A percentile compares a stretch with the other conserved stretches of the same genome.
phyloP scores from a whole-genome alignment of 2,329 filamentous ascomycete species.

The Ceratocystis lukuohia region DNA sequence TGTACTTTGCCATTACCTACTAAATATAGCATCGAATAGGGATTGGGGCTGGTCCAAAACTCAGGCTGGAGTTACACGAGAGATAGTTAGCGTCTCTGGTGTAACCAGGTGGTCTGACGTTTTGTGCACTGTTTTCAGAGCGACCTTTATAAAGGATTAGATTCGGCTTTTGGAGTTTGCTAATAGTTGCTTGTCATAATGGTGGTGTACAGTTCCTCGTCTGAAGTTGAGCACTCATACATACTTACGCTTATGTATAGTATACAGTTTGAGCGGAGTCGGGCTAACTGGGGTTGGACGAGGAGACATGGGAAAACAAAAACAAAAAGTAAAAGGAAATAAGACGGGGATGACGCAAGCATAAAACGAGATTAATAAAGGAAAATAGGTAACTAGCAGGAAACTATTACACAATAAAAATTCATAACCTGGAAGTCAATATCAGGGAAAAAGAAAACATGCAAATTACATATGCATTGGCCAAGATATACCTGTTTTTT shows the following conservation, averaged over 20 bases:
- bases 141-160: neutral
- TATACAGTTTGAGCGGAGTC: neutral
- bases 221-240: neutral
- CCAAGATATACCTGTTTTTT: neutral
- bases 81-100: neutral
- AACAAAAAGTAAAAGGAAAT: neutral
- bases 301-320: neutral
- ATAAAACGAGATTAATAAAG: neutral
- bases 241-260: neutral
- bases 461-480: neutral
- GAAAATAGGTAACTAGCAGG: neutral
- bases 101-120: neutral
- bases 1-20: neutral
- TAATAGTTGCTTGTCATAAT: conserved; percentile 6
- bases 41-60: neutral
- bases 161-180: neutral
- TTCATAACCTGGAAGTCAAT: neutral
- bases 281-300: neutral
- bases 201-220: neutral
- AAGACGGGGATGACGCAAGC: neutral
- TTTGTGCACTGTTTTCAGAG: neutral
- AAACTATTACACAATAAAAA: neutral
- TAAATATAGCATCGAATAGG: neutral
- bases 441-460: neutral
- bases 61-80: neutral